phyloP scores from a whole-genome alignment of 495 filamentous ascomycete species.

The Letharia lupina region DNA sequence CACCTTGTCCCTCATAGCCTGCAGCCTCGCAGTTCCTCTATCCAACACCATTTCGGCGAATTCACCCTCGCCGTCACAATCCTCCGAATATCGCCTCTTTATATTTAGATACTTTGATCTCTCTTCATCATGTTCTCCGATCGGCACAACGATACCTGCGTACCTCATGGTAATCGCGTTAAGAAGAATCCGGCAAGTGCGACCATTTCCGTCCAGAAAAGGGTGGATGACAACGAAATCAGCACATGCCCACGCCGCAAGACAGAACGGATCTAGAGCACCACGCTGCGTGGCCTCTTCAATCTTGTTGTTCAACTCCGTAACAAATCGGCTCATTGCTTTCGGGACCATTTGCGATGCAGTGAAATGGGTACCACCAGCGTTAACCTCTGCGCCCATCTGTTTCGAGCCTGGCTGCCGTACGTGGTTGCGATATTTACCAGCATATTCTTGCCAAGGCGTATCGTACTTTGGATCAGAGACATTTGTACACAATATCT shows the following conservation, averaged over 20 bases:
- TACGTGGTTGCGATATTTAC: constrained; percentile 24
- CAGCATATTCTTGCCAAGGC: constrained; percentile 25
- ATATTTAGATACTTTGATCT: constrained; percentile 7
- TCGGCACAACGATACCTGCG: constrained; percentile 25
- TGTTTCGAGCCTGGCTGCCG: neutral
- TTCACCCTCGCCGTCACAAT: neutral
- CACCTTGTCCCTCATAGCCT: too few relatives aligned
- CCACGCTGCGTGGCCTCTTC: constrained; percentile 8
- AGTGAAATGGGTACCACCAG: constrained; percentile 26
- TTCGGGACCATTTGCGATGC: constrained; percentile 18
- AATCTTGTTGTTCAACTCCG: constrained; percentile 23
- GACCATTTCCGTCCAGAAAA: constrained; percentile 35
- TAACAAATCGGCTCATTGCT: constrained; percentile 32
- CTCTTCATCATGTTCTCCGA: constrained; percentile 28
- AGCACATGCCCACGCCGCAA: constrained; percentile 30
- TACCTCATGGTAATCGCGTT: constrained; percentile 30
- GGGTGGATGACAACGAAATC: constrained; percentile 34
- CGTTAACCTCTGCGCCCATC: constrained; percentile 18
- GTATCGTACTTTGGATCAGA: constrained; percentile 7
- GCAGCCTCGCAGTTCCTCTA: neutral
- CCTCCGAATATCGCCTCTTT: neutral
- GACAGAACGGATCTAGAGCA: constrained; percentile 28
- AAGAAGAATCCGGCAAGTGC: constrained; percentile 32
- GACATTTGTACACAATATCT: constrained; percentile 27
- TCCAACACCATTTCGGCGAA: neutral